These are phyloP conservation scores for Chaetomiaceae sp. DNA, from an alignment of 2,329 filamentous ascomycete genomes.

Conservation along the genomic window DNA sequence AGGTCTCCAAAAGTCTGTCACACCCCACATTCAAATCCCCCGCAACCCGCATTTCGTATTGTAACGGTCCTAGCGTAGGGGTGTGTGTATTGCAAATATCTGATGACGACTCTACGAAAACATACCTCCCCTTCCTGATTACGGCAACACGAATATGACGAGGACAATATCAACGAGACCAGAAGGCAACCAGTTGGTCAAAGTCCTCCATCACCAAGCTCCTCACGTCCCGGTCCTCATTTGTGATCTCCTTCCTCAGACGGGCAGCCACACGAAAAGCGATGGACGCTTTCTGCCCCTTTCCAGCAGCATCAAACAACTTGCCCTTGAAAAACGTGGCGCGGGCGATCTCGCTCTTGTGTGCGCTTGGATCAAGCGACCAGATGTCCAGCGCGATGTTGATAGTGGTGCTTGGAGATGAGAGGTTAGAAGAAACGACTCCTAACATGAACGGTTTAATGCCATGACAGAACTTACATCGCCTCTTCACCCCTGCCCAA, in stretches of 20 bases:
- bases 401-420: background rate
- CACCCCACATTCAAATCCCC: no score
- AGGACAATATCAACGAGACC: background rate
- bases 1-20: no score
- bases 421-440: no score
- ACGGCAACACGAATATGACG: background rate
- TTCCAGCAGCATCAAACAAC: background rate
- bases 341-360: background rate
- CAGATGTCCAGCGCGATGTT: background rate
- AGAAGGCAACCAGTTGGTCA: background rate
- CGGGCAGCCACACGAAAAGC: background rate
- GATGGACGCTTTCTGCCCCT: background rate
- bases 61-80: no score
- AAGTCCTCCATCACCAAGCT: background rate
- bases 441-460: background rate
- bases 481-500: background rate
- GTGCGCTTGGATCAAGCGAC: background rate
- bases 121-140: no score
- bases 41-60: no score
- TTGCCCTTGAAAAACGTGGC: background rate
- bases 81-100: no score
- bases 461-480: background rate
- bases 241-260: background rate
- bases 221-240: background rate
- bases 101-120: no score